Percentiles rank a stretch among this genome's conserved stretches.
Evolutionary conservation across 345 rosid species (phyloP).

Genomic region (Garcia nutans): DNA sequence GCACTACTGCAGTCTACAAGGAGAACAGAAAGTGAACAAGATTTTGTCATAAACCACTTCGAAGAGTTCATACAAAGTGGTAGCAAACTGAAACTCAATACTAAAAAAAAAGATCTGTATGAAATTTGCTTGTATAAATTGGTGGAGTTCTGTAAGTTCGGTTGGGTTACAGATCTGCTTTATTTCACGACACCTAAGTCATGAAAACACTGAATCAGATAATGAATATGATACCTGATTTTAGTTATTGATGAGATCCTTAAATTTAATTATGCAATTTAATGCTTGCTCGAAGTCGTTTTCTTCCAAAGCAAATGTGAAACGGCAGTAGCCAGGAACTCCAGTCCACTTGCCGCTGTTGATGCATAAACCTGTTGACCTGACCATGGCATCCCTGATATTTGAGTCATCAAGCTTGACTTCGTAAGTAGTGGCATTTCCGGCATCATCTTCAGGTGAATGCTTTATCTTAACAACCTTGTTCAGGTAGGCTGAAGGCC

Average conservation of each 20-base stretch:
- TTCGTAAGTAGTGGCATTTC: conserved; percentile 24
- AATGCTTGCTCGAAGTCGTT: conserved; percentile 69
- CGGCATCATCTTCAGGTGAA: conserved; percentile 14
- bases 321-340: conserved; percentile 89
- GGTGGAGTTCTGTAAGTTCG: background rate
- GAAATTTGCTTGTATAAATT: background rate
- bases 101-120: background rate
- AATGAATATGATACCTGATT: background rate
- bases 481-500: conserved; percentile 65
- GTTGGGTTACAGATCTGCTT: background rate
- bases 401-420: conserved; percentile 59
- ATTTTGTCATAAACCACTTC: background rate
- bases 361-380: conserved; percentile 72
- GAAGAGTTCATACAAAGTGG: background rate
- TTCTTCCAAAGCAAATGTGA: conserved; percentile 69
- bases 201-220: background rate
- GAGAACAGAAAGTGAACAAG: background rate
- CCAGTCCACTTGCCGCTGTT: conserved; percentile 87
- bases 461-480: conserved; percentile 45
- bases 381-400: conserved; percentile 69
- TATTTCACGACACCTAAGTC: conserved; percentile 8
- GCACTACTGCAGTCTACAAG: too few species aligned
- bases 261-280: conserved; percentile 56
- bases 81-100: background rate
- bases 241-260: conserved; percentile 35